Percentiles rank a stretch among this genome's conserved stretches.
These are phyloP conservation scores for Chlorella sp. DNA, from an alignment of 139 green algal species.

Conservation along the genomic window DNA sequence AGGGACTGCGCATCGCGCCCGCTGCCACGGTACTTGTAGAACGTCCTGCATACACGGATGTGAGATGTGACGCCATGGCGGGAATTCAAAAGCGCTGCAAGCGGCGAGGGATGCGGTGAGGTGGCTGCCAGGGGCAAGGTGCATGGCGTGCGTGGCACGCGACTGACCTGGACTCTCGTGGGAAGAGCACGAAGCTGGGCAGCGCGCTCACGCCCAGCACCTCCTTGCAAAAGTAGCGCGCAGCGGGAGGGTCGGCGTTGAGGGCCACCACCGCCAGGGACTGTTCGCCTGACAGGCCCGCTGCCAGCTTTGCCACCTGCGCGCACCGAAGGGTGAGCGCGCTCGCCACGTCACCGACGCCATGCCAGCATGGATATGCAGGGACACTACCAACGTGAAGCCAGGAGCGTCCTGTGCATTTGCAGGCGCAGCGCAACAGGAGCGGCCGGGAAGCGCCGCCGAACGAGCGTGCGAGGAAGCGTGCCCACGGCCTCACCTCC, in stretches of 20 bases:
- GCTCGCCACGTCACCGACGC: too few species aligned
- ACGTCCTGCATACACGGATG: constrained; percentile 11
- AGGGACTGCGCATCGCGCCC: constrained; percentile 18
- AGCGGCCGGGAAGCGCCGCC: too few species aligned
- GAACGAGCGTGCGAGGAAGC: too few species aligned
- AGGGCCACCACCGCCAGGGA: constrained; percentile 15
- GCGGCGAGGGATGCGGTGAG: background rate
- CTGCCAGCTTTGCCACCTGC: constrained; percentile 24
- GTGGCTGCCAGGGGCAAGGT: background rate
- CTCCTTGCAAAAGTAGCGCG: constrained; percentile 23
- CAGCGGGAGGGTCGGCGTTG: constrained; percentile 7
- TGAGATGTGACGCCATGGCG: background rate
- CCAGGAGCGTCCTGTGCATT: too few species aligned
- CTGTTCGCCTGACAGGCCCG: constrained; percentile 14
- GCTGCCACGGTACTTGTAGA: constrained; percentile 32
- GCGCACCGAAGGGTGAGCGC: too few species aligned
- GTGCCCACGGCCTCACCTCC: constrained; percentile 28
- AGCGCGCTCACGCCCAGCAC: constrained; percentile 24
- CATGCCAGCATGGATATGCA: too few species aligned
- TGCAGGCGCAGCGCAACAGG: too few species aligned
- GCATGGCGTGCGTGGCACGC: background rate
- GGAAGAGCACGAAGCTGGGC: constrained; percentile 30
- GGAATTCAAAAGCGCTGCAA: background rate
- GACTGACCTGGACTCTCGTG: constrained; percentile 26
- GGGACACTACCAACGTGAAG: too few species aligned